These are phyloP conservation scores for Leccinum ochraceum DNA, from an alignment of 768 basidiomycete species.

Conservation along the genomic window DNA sequence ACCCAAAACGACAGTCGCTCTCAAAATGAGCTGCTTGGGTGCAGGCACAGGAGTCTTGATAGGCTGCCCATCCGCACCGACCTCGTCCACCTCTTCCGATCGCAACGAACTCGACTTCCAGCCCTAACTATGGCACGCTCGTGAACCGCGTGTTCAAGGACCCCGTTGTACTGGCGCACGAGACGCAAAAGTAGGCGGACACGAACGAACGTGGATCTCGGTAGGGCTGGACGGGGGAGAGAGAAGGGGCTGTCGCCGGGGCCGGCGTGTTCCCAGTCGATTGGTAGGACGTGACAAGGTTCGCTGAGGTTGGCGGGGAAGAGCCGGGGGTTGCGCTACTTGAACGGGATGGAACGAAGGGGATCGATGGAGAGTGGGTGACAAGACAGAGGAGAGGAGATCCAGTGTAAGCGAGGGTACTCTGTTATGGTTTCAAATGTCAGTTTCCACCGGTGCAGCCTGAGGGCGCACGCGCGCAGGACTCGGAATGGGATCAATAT, in stretches of 20 bases:
- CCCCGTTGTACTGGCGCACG: constrained; percentile 81
- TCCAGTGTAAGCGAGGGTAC: constrained; percentile 33
- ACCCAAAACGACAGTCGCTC: constrained; percentile 79
- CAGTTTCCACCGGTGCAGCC: constrained; percentile 46
- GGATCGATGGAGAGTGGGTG: constrained; percentile 40
- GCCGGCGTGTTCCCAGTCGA: constrained; percentile 7
- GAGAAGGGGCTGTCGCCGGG: constrained; percentile 46
- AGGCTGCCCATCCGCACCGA: constrained; percentile 33
- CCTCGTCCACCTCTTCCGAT: constrained; percentile 49
- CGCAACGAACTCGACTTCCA: constrained; percentile 74
- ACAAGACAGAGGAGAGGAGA: constrained; percentile 29
- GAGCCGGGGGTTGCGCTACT: constrained; percentile 46
- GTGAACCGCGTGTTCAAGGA: constrained; percentile 81
- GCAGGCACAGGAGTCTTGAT: constrained; percentile 35
- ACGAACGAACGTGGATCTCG: constrained; percentile 72
- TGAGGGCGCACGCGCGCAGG: constrained; percentile 37
- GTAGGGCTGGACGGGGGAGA: constrained; percentile 65
- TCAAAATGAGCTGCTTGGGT: constrained; percentile 57
- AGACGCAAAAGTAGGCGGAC: constrained; percentile 81
- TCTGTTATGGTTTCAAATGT: constrained; percentile 28
- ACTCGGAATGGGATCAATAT: constrained; percentile 69
- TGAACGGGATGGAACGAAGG: constrained; percentile 47
- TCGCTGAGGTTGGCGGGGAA: constrained; percentile 24
- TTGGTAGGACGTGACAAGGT: constrained; percentile 41
- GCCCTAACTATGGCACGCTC: constrained; percentile 87